Conservation (phyloP, 2,329 filamentous ascomycete genomes). For the Elsinoe australis region DNA sequence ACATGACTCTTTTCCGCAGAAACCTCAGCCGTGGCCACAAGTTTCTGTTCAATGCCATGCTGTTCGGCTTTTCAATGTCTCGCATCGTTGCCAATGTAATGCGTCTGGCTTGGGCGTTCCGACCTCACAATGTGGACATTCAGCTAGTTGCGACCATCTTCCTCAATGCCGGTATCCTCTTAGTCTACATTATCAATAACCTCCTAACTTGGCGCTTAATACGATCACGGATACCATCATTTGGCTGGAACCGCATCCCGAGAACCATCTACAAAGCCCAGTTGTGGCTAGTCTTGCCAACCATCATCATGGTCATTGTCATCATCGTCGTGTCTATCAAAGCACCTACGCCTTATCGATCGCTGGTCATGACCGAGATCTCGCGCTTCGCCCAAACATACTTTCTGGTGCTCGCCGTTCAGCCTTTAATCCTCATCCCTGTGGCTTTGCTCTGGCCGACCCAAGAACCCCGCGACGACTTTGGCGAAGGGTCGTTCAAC, state of each 20-base stretch:
- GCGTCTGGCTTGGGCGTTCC: conserved; percentile 27
- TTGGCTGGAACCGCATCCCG: neutral
- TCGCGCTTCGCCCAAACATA: no score
- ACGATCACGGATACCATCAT: conserved; percentile 23
- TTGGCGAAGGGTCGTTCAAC: conserved; percentile 22
- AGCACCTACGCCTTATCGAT: no score
- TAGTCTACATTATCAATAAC: conserved; percentile 29
- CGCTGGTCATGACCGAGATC: no score
- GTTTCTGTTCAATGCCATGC: conserved; percentile 34
- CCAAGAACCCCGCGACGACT: conserved; percentile 18
- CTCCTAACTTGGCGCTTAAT: conserved; percentile 27
- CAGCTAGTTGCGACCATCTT: conserved; percentile 29
- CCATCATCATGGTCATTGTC: conserved; percentile 24
- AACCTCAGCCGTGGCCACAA: conserved; percentile 35
- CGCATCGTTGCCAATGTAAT: conserved; percentile 36
- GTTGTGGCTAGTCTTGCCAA: conserved; percentile 16
- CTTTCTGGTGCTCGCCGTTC: no score
- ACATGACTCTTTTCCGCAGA: conserved; percentile 37
- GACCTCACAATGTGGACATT: conserved; percentile 26
- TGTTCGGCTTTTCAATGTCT: conserved; percentile 40
- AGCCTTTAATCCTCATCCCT: no score
- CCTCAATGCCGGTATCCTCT: conserved; percentile 27
- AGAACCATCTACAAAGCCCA: neutral
- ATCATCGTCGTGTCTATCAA: conserved; percentile 27
- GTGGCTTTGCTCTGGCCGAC: no score